phyloP scores from a whole-genome alignment of 805 yeast species.

The Saccharomycopsis sp. region DNA sequence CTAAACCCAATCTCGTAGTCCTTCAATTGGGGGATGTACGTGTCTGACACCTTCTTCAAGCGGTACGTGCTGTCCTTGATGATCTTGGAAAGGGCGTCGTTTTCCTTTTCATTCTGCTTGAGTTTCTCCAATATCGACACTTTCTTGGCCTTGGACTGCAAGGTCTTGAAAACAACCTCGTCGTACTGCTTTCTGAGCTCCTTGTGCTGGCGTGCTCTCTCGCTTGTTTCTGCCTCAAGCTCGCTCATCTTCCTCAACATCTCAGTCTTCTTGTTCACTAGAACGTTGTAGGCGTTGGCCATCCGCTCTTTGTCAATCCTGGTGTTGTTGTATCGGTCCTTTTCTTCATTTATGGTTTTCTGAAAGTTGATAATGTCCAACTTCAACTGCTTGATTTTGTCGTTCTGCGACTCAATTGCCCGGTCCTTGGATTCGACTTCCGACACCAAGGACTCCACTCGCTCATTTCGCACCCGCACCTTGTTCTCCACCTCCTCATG shows the following conservation, averaged over 20 bases:
- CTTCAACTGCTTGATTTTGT: not conserved
- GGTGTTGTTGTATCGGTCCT: not conserved
- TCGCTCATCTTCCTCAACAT: not conserved
- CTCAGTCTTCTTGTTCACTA: not conserved
- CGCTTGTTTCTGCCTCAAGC: not conserved
- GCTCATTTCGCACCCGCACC: not conserved
- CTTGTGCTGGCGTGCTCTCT: not conserved
- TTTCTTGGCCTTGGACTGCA: constrained; percentile 18
- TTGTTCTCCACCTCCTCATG: not conserved
- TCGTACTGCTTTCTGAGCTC: constrained; percentile 13
- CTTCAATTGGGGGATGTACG: not conserved
- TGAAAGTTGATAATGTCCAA: not conserved
- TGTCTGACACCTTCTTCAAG: not conserved
- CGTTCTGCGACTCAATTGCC: not conserved
- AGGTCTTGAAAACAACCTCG: constrained; percentile 13
- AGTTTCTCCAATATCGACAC: constrained; percentile 10
- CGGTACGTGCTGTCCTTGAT: constrained; percentile 3
- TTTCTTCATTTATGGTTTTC: not conserved
- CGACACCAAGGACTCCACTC: not conserved
- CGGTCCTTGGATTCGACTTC: not conserved
- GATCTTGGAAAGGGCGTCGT: constrained; percentile 9
- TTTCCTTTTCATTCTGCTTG: constrained; percentile 13
- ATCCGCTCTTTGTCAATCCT: not conserved
- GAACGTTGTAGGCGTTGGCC: not conserved
- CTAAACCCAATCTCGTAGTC: not conserved